Base-by-base conservation (phyloP, 768 basidiomycete genomes). In the Glaciozyma antarctica region DNA sequence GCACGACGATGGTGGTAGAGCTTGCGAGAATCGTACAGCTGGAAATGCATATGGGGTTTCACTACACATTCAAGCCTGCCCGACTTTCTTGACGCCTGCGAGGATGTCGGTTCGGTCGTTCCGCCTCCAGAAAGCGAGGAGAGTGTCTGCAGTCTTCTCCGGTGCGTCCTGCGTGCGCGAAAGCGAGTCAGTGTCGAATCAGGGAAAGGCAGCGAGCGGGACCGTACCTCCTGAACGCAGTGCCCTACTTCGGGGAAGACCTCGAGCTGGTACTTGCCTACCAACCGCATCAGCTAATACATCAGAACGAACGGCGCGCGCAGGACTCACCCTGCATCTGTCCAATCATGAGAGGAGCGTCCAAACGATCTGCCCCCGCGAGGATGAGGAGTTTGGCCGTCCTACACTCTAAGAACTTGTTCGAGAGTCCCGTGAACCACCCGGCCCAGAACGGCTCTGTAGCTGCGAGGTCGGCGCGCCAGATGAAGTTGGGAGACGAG, bases 361-460 rank as follows among this genome's bases (percentile, higher is more conserved):
- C 95, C 6, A 98, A 82, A 22, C 92, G 81, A 71, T 99, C 95
- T 22, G 92, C 85, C 0, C 93, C 94, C 0, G 95, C 95, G 21
- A 99, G 80, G 13, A 98, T 83, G 28, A 99, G 83, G 32, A 99
- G 78, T 34, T 93, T 85, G 0, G 93, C 94, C 0, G 89, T 83
- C 19, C 86, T 83, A 0, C 85, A 83, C 0, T 81, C 77, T 2
- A 98, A 81, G 77, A 99, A 99, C 28, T 81, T 81, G n/a, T 76
- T 77, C 5, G 90, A 93, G 1, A 99, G 80, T 0, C 85, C 85
- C 16, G 80, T 79, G 77, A 97, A 99, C 95, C 95, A 99, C 68
- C 87, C 94, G 95, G 64, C 75, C 95, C 95, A 99, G 74, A 87
- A 97, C 0, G 88, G 86, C 26, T 88, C 88, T 0, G 92, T 95